phyloP scores from a whole-genome alignment of 495 filamentous ascomycete species.

The Clohesyomyces aquaticus region DNA sequence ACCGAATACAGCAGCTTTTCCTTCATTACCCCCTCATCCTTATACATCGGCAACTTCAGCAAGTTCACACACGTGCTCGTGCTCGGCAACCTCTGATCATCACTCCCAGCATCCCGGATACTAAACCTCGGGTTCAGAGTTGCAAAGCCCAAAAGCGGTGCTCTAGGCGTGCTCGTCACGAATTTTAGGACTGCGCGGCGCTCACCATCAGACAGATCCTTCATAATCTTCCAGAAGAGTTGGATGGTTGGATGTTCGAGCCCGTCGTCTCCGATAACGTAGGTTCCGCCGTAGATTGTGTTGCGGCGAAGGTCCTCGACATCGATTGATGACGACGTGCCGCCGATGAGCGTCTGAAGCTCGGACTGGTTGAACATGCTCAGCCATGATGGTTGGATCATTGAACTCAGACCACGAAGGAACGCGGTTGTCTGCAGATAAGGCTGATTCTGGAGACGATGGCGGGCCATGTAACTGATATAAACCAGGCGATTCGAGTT shows the following conservation, averaged over 20 bases:
- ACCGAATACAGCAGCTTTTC: slow-evolving; percentile 89
- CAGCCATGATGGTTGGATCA: slow-evolving; percentile 91
- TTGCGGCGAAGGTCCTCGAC: slow-evolving; percentile 85
- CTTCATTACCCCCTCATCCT: slow-evolving; percentile 61
- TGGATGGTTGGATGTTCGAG: slow-evolving; percentile 80
- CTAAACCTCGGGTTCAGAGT: slow-evolving; percentile 85
- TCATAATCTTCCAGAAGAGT: slow-evolving; percentile 93
- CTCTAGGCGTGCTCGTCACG: slow-evolving; percentile 89
- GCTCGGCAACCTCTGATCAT: slow-evolving; percentile 81
- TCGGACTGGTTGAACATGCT: slow-evolving; percentile 98
- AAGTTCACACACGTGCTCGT: slow-evolving; percentile 97
- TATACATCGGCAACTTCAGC: slow-evolving; percentile 88
- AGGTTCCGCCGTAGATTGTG: slow-evolving; percentile 86
- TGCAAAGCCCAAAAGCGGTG: slow-evolving; percentile 88
- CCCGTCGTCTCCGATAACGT: slow-evolving; percentile 83
- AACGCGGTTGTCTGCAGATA: slow-evolving; percentile 81
- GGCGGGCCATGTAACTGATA: slow-evolving; percentile 85
- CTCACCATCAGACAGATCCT: slow-evolving; percentile 70
- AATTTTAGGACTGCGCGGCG: slow-evolving; percentile 89
- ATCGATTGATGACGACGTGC: slow-evolving; percentile 81
- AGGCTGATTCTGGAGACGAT: slow-evolving; percentile 80
- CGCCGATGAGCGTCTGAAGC: slow-evolving; percentile 88
- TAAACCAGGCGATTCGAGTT: slow-evolving; percentile 93
- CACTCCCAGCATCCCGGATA: slow-evolving; percentile 82
- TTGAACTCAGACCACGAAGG: slow-evolving; percentile 77